Evolutionary conservation across 208 protist species (phyloP), one percentile per base, ranked within the genome.

Genomic region (Leptomonas pyrrhocoris): DNA sequence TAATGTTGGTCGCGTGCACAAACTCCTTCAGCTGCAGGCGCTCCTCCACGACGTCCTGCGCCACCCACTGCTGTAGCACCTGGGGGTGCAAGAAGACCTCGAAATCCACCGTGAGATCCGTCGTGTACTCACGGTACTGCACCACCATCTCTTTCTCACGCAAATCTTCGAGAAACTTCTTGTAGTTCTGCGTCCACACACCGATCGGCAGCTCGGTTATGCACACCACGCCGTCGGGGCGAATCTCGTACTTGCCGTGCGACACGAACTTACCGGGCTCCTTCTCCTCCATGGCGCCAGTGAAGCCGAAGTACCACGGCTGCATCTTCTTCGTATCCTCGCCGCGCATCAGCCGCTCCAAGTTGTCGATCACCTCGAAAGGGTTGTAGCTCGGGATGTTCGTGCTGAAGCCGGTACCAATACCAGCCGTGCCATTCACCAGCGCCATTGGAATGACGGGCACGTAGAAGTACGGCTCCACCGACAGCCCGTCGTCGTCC

Each of bases 371-470:
- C 27, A 99, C 63, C 36, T 99, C 97, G 34, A 89, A 42, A n/a
- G 99, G 99, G 78, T 99, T 98, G 82, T 98, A 99, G 77, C 93
- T 98, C 34, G 99, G 99, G 50, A 99, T 98, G 42, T 79, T 95
- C 13, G 98, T 98, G 59, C 86, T 90, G 94, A 99, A 99, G 56
- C 99, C 99, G 12, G 99, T 99, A 50, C 99, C 99, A 77, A 99
- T 99, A 78, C 99, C 99, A 13, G 97, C 86, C 5, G 92, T 85
- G 43, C 99, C 99, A 88, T 99, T 99, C 30, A 99, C 94, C 1
- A 99, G 88, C 18, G 98, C 95, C 88, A 99, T 99, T 15, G 99
- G 99, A 38, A 99, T 92, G 25, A 99, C 92, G 11, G 99, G 99
- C 7, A 99, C 68, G 85, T 99, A 99, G 73, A 79, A 99, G 71